Percentiles rank a stretch among this genome's conserved stretches.
Conservation (phyloP, 768 basidiomycete species). For the Phanerodontia chrysosporium region DNA sequence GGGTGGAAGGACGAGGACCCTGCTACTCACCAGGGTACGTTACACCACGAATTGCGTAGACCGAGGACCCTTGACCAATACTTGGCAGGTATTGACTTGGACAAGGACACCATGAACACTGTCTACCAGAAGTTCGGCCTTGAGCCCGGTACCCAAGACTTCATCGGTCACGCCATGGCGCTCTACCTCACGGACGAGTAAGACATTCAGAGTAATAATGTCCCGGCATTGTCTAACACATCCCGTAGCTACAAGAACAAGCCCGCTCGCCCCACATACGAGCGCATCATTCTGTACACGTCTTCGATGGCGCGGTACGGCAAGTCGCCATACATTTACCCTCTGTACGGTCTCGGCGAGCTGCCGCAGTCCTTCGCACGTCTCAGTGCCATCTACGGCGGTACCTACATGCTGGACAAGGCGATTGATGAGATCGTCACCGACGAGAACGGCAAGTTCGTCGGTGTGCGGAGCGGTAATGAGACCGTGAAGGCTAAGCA, state of each 20-base stretch:
- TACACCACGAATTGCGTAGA: background rate
- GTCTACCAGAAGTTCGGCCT: constrained; percentile 97
- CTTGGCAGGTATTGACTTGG: constrained; percentile 72
- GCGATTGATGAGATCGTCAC: constrained; percentile 86
- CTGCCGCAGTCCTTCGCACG: constrained; percentile 98
- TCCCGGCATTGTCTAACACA: background rate
- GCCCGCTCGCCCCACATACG: constrained; percentile 84
- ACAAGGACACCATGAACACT: constrained; percentile 86
- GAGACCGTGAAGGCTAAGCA: constrained; percentile 97
- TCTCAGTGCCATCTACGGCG: constrained; percentile 96
- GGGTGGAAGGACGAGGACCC: constrained; percentile 93
- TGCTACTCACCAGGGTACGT: constrained; percentile 89
- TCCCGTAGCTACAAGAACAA: constrained; percentile 81
- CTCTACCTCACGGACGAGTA: constrained; percentile 97
- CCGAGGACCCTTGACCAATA: background rate
- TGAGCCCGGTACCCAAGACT: constrained; percentile 96
- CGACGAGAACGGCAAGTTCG: constrained; percentile 80
- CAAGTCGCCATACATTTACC: constrained; percentile 99
- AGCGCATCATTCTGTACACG: constrained; percentile 96
- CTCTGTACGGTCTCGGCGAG: constrained; percentile 96
- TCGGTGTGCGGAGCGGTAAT: constrained; percentile 82
- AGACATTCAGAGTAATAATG: constrained; percentile 31
- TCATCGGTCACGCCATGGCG: constrained; percentile 99
- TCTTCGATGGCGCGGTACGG: constrained; percentile 99
- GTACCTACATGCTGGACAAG: constrained; percentile 99